These are phyloP conservation scores for Punica granatum DNA, from an alignment of 345 rosid genomes.

Conservation along the genomic window DNA sequence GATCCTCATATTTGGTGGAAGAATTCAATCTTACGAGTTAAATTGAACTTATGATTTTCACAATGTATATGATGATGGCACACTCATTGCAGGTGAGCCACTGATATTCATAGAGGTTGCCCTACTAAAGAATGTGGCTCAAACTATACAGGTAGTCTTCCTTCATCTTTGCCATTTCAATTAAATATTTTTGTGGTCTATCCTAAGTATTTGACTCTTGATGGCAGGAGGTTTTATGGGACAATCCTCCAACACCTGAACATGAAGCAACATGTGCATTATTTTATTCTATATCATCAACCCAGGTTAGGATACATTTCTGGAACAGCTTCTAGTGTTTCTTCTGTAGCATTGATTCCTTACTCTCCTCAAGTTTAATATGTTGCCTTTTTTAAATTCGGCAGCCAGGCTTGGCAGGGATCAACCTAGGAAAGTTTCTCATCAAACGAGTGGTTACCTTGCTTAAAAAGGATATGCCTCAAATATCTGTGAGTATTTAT, in stretches of 20 bases:
- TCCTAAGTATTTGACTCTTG: constrained; percentile 1
- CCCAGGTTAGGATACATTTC: constrained; percentile 47
- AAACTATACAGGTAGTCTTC: constrained; percentile 63
- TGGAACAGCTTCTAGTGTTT: not conserved
- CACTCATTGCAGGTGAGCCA: constrained; percentile 67
- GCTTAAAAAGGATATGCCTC: constrained; percentile 88
- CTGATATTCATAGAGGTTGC: constrained; percentile 98
- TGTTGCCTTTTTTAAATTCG: constrained; percentile 25
- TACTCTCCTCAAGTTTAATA: not conserved
- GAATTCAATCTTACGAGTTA: not conserved
- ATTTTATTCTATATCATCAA: constrained; percentile 95
- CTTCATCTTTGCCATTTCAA: constrained; percentile 4
- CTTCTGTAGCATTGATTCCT: not conserved
- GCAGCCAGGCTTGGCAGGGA: constrained; percentile 97
- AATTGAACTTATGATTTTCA: not conserved
- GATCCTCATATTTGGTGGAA: not conserved
- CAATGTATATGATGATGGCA: not conserved
- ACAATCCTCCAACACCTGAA: constrained; percentile 79
- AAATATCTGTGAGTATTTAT: constrained; percentile 64
- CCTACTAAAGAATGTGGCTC: constrained; percentile 64
- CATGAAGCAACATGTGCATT: constrained; percentile 70
- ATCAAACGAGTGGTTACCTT: constrained; percentile 81
- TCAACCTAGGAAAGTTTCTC: constrained; percentile 91
- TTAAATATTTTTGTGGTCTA: not conserved
- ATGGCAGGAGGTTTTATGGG: constrained; percentile 91